Base-by-base conservation (phyloP, 169 alveolate species). In the Cryptosporidium sp. region DNA sequence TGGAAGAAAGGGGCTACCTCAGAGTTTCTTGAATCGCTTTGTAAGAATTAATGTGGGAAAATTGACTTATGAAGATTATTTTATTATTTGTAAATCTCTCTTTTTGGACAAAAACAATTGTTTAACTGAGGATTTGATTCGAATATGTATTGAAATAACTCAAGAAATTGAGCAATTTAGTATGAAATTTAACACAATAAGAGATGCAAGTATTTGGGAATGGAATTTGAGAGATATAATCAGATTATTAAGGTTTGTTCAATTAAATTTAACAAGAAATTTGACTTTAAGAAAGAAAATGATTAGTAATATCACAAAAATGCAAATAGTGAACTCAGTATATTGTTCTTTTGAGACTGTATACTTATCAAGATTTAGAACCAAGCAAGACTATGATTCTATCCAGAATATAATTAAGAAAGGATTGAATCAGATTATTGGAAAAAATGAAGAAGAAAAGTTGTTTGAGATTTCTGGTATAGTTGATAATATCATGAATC, bases 1-100 rank as follows among this genome's bases (percentile, higher is more conserved):
- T 35, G 99, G 99, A 7, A 96, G 99, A 58, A 98, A 98, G 91
- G 98, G 98, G 37, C 94, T 99, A 31, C 99, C 99, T 1, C 96
- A 97, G 91, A 97, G 99, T 45, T 98, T 99, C 84, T 92, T 98
- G 75, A 99, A 99, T 93, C 95, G 99, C 75, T 98, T 99, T 93
- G 96, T 97, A 41, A 97, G 96, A 91, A 96, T 99, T 23, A 95
- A 95, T 85, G 95, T 98, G 39, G 95, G 95, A 31, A 97, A 96
- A 39, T 91, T 97, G 59, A 92, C 89, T 80, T 85, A 86, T 33
- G 91, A 93, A 41, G 99, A 97, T 84, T 97, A 95, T 91, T 70
- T 84, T 31, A 92, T 93, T 37, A 97, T 98, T 86, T 91, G 97
- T 21, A 87, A 80, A 75, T 92, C 94, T 61, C 85, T 93, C 37